Base-by-base conservation (phyloP, 768 basidiomycete genomes). In the Tulasnella sp. region DNA sequence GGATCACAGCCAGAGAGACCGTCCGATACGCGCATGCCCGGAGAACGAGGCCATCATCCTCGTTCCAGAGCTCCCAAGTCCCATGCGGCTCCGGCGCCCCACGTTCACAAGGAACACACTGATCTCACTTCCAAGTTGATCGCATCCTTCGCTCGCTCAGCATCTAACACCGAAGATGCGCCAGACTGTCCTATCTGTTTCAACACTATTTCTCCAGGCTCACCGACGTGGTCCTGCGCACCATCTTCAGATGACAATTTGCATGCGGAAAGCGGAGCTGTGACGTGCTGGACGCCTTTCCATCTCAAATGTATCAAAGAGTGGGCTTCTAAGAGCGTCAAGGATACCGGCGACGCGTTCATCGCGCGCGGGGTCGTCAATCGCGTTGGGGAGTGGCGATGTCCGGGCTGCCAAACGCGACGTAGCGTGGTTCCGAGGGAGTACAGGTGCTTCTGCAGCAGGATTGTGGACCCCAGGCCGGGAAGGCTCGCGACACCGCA, bases 351-450 rank as follows among this genome's bases (percentile, higher is more conserved):
- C 59, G 85, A 82, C 51, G 92, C 86, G 0, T 89, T 80, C 83
- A 75, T 76, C 15, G 80, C 80, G 4, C 73, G 84, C 51, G 58
- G 87, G 11, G 63, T 60, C 64, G n/a, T 46, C 34, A 75, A 79
- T 10, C 74, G 76, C 56, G 73, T 72, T 12, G 91, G 85, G 0
- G 83, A 89, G 67, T 98, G 94, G 94, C 76, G 85, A 53, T 98
- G 94, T 70, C 94, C 94, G 0, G 91, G 89, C 0, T 98, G 94
- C 73, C 92, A 93, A 66, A 80, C 82, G 1, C 83, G 82, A 59
- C 75, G 92, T n/a, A 77, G 77, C 49, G 70, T 70, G 1, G 79
- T 85, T 1, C 87, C 89, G 0, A 75, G 73, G 50, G 62, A 66
- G 57, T 70, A 68, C 66, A 86, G 85, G 75, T 97, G 92, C 70